Base-by-base conservation (phyloP, 306 rosid species). In the Cicer chorassanicum region DNA sequence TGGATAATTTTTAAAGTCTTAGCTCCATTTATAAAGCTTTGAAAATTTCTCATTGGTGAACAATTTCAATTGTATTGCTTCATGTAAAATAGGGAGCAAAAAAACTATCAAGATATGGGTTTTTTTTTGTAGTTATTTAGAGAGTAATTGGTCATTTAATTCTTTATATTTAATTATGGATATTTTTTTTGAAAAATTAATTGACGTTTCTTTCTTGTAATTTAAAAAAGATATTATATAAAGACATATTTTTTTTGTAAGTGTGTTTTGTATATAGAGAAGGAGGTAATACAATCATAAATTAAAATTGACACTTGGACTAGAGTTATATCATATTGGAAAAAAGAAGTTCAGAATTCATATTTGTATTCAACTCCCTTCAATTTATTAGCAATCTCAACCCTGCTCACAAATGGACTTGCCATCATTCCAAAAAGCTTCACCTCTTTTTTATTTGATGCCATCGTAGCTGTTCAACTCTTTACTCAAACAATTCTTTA, bases 361-460 rank as follows among this genome's bases (percentile, higher is more conserved):
- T 68, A 84, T 43, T 85, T 45, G 77, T 85, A 84, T 1, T 79
- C 9, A 7, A 91, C 57, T 18, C 88, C 90, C 38, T 91, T 91
- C 55, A 88, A 72, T 2, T 83, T 80, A 51, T 87, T 84, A 43
- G 88, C 91, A 4, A 86, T 78, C 7, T 76, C 81, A 0, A 86
- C 86, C 60, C 85, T 80, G 1, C 70, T 15, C 42, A 84, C 80
- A 29, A 55, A 83, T 0, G 88, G 88, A 78, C 93, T 90, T 50
- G 61, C 79, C 76, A 78, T 39, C 6, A n/a, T 18, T 13, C 89
- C 88, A 44, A 67, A 73, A 24, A 87, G 71, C 73, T 64, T 65
- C 63, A 87, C 83, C n/a, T 82, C 91, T 76, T 76, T 81, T 6
- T 44, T 4, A 8, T 2, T 10, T 9, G 65, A 46, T 4, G 53